phyloP scores from a whole-genome alignment of 1,284 basidiomycete species.

The Peniophora sp. region DNA sequence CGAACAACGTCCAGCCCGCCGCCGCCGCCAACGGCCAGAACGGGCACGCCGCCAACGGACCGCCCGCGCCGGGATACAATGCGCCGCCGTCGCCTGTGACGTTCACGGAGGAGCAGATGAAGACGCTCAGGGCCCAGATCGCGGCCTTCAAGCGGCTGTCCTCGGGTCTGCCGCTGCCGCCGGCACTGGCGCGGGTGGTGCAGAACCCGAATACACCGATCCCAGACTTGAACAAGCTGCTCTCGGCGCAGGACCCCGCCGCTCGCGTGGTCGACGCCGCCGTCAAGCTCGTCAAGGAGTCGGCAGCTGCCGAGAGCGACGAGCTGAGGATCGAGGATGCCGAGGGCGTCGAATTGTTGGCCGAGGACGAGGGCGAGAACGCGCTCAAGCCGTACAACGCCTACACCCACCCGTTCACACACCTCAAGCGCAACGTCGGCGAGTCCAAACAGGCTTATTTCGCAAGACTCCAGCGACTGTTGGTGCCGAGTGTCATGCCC shows the following conservation, averaged over 20 bases:
- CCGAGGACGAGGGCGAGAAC: conserved; percentile 75
- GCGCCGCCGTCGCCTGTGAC: conserved; percentile 53
- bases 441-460: conserved; percentile 52
- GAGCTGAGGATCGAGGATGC: conserved; percentile 20
- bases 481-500: conserved; percentile 88
- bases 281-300: conserved; percentile 66
- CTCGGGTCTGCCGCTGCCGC: conserved; percentile 76
- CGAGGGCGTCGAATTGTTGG: conserved; percentile 55
- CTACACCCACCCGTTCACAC: conserved; percentile 80
- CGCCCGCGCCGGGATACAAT: conserved; percentile 20
- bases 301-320: conserved; percentile 18
- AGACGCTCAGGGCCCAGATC: conserved; percentile 82
- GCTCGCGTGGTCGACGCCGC: conserved; percentile 69
- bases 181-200: conserved; percentile 74
- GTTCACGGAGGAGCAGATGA: conserved; percentile 81
- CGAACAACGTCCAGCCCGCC: conserved; percentile 9
- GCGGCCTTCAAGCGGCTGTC: conserved; percentile 83
- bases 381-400: conserved; percentile 94
- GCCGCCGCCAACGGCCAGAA: conserved; percentile 12
- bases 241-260: conserved; percentile 51
- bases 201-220: conserved; percentile 51
- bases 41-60: conserved; percentile 5
- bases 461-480: conserved; percentile 71
- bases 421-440: conserved; percentile 59
- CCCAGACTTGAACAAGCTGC: conserved; percentile 55